Conservation (phyloP, 352 stramenopile genomes). For the Phytophthora cajani region DNA sequence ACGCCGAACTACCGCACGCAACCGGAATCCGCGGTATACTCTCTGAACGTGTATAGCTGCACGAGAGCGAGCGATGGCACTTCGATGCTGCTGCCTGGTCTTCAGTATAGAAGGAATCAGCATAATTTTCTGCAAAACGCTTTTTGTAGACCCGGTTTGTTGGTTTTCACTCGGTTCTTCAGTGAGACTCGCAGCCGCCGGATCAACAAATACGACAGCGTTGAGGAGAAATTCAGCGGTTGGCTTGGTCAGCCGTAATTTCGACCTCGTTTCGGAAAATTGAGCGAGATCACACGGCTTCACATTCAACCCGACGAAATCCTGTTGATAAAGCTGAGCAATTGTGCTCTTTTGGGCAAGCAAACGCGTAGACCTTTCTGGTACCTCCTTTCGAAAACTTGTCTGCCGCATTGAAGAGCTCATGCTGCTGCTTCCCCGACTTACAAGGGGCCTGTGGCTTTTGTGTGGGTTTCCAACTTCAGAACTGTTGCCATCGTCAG, state of each 20-base stretch:
- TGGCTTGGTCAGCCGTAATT: conserved; percentile 46
- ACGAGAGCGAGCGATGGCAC: conserved; percentile 26
- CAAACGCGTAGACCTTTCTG: conserved; percentile 6
- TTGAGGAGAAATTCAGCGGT: conserved; percentile 56
- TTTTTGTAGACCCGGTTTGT: neutral
- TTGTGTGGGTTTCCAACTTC: conserved; percentile 4
- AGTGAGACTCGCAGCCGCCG: conserved; percentile 4
- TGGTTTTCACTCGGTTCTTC: neutral
- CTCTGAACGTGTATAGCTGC: conserved; percentile 57
- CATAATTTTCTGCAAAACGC: conserved; percentile 37
- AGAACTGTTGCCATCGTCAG: neutral
- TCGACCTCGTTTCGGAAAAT: conserved; percentile 48
- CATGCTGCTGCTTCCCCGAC: conserved; percentile 30
- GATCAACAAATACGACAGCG: conserved; percentile 54
- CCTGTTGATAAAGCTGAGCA: conserved; percentile 49
- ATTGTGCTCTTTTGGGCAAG: conserved; percentile 24
- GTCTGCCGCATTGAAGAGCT: conserved; percentile 33
- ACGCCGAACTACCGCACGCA: conserved; percentile 56
- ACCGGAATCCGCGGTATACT: conserved; percentile 60
- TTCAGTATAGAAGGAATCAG: conserved; percentile 59
- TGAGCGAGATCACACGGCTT: conserved; percentile 42
- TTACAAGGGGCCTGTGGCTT: conserved; percentile 9
- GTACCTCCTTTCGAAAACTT: conserved; percentile 19
- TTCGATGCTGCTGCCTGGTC: conserved; percentile 35
- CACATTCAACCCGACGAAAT: conserved; percentile 54